phyloP scores from a whole-genome alignment of 177 flowering plant genomes.

The Vitis hybrid region DNA sequence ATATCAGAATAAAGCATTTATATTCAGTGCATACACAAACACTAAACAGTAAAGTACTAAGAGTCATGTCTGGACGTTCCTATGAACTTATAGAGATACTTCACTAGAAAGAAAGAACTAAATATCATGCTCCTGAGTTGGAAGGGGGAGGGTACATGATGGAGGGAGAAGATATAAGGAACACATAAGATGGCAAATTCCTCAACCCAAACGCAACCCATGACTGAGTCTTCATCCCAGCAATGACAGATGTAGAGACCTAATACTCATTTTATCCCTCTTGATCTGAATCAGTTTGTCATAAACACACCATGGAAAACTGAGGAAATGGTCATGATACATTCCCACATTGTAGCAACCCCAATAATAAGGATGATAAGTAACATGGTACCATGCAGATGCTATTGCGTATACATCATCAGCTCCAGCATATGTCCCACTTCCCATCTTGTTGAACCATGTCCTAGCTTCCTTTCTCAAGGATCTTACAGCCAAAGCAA shows the following conservation, averaged over 20 bases:
- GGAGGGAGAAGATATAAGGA: background rate
- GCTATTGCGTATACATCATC: conserved; percentile 56
- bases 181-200: background rate
- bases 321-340: conserved; percentile 55
- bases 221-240: conserved; percentile 11
- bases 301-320: conserved; percentile 75
- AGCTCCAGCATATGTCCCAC: conserved; percentile 11
- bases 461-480: conserved; percentile 63
- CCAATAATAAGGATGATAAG: conserved; percentile 61
- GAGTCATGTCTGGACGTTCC: no score
- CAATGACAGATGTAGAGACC: background rate
- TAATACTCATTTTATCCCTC: conserved; percentile 18
- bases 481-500: conserved; percentile 48
- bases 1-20: no score
- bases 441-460: conserved; percentile 49
- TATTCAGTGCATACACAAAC: no score
- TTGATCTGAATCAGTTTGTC: conserved; percentile 63
- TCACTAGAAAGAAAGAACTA: no score
- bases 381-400: conserved; percentile 83
- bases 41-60: no score
- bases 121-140: no score
- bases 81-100: no score
- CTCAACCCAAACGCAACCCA: conserved; percentile 12
- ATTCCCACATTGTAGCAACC: conserved; percentile 59
- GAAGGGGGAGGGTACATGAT: no score